Conservation (phyloP, 331 rosid species). For the Spiraea crenata region DNA sequence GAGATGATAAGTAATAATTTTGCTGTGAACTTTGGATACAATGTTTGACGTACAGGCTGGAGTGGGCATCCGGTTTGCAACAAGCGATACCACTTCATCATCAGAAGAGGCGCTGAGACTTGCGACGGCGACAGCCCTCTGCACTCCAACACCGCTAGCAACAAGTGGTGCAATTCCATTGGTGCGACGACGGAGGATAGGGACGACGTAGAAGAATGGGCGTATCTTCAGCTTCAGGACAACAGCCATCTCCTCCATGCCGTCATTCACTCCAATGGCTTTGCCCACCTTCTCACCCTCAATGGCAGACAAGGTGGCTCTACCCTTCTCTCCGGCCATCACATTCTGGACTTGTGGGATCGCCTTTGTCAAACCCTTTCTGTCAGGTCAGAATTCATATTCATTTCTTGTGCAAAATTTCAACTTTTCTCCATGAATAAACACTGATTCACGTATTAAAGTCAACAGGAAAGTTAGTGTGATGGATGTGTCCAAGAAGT, state of each 20-base stretch:
- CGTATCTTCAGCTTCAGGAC: slow-evolving; percentile 53
- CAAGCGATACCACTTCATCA: slow-evolving; percentile 59
- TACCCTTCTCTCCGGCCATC: slow-evolving; percentile 44
- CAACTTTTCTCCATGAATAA: no score
- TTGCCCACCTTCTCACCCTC: slow-evolving; percentile 64
- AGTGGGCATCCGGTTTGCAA: slow-evolving; percentile 61
- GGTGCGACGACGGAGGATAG: not conserved
- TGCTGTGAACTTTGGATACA: not conserved
- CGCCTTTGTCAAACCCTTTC: slow-evolving; percentile 59
- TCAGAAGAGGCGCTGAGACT: slow-evolving; percentile 26
- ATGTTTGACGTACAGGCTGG: slow-evolving; percentile 33
- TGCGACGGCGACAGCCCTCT: not conserved
- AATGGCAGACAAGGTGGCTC: slow-evolving; percentile 77
- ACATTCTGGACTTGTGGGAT: slow-evolving; percentile 73
- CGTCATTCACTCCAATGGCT: slow-evolving; percentile 69
- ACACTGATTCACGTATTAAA: not conserved
- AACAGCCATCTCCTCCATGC: slow-evolving; percentile 67
- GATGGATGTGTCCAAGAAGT: slow-evolving; percentile 74
- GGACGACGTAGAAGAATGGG: slow-evolving; percentile 62
- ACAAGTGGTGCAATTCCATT: slow-evolving; percentile 17
- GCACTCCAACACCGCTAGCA: not conserved
- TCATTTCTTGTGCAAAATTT: no score
- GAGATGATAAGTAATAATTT: not conserved
- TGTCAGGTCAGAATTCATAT: slow-evolving; percentile 40
- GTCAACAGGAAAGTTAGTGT: slow-evolving; percentile 62